These are phyloP conservation scores for Didymella keratinophila DNA, from an alignment of 2,329 filamentous ascomycete genomes.

Conservation along the genomic window DNA sequence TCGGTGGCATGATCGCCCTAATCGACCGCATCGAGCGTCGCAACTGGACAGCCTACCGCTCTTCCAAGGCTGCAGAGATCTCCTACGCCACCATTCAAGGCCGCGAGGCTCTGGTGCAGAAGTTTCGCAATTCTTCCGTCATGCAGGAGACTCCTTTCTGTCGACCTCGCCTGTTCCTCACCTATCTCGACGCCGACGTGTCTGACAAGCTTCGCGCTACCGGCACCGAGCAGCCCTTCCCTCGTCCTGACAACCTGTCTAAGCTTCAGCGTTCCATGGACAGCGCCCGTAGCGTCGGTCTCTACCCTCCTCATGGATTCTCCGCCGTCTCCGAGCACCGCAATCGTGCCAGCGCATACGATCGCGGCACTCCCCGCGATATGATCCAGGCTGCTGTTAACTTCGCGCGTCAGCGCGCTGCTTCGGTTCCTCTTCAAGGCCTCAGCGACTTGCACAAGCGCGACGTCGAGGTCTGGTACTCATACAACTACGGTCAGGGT, in stretches of 20 bases:
- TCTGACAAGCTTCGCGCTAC: slow-evolving; percentile 55
- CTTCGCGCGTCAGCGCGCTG: slow-evolving; percentile 28
- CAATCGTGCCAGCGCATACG: slow-evolving; percentile 78
- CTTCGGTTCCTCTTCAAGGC: slow-evolving; percentile 18
- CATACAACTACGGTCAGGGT: slow-evolving; percentile 29
- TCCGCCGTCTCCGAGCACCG: slow-evolving; percentile 79
- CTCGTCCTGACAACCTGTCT: slow-evolving; percentile 79
- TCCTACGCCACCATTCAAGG: slow-evolving; percentile 99
- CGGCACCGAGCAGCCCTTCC: slow-evolving; percentile 78
- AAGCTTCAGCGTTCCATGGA: slow-evolving; percentile 89
- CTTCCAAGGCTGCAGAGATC: slow-evolving; percentile 85
- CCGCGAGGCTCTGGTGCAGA: slow-evolving; percentile 86
- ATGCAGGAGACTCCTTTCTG: slow-evolving; percentile 87
- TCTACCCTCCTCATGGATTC: slow-evolving; percentile 81
- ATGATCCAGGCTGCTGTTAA: slow-evolving; percentile 33
- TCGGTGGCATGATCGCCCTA: slow-evolving; percentile 51
- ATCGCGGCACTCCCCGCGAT: slow-evolving; percentile 72
- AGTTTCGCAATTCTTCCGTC: slow-evolving; percentile 95
- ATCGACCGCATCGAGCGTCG: slow-evolving; percentile 42
- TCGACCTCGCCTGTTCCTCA: slow-evolving; percentile 74
- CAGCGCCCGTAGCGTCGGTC: slow-evolving; percentile 85
- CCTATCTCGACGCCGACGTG: slow-evolving; percentile 56
- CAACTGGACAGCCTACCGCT: slow-evolving; percentile 78
- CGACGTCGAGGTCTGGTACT: slow-evolving; percentile 37
- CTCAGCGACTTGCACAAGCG: slow-evolving; percentile 33